These are phyloP conservation scores for Paraphoma chrysanthemicola DNA, from an alignment of 2,329 filamentous ascomycete genomes.

Conservation along the genomic window DNA sequence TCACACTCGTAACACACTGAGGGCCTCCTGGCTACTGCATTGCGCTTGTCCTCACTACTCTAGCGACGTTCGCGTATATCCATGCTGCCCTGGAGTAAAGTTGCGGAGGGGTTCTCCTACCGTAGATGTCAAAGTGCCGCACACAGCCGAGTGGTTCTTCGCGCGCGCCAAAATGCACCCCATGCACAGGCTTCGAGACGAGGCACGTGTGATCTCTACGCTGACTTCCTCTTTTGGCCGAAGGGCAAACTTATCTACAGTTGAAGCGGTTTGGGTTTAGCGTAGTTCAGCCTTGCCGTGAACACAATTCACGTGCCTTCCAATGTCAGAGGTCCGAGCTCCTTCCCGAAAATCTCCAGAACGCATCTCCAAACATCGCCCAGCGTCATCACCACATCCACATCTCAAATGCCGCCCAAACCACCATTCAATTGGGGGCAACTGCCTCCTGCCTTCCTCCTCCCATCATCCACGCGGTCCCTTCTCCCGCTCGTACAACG, in stretches of 20 bases:
- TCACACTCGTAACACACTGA: too few relatives aligned
- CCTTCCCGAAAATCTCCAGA: slow-evolving; percentile 29
- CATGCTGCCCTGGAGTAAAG: too few relatives aligned
- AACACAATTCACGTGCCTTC: slow-evolving; percentile 1
- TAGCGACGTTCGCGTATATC: too few relatives aligned
- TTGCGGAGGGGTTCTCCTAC: too few relatives aligned
- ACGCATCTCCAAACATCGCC: slow-evolving; percentile 8
- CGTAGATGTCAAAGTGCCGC: too few relatives aligned
- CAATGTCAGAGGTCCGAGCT: slow-evolving; percentile 2
- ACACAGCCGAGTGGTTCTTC: neutral
- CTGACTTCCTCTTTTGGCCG: neutral
- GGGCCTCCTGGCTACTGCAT: too few relatives aligned
- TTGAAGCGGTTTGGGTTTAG: neutral
- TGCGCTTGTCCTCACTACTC: too few relatives aligned
- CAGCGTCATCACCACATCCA: slow-evolving; percentile 9
- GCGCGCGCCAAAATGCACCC: slow-evolving; percentile 3
- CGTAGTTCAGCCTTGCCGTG: neutral
- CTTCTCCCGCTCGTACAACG: slow-evolving; percentile 27
- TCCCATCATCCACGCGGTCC: slow-evolving; percentile 35
- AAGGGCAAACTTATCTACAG: neutral
- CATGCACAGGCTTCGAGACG: neutral
- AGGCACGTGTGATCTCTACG: neutral
- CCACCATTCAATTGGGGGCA: slow-evolving; percentile 43
- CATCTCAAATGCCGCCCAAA: slow-evolving; percentile 42
- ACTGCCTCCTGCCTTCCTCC: slow-evolving; percentile 34